Percentiles rank a stretch among this genome's conserved stretches.
Conservation (phyloP, 1,284 basidiomycete genomes). For the Fomitopsis schrenkii region DNA sequence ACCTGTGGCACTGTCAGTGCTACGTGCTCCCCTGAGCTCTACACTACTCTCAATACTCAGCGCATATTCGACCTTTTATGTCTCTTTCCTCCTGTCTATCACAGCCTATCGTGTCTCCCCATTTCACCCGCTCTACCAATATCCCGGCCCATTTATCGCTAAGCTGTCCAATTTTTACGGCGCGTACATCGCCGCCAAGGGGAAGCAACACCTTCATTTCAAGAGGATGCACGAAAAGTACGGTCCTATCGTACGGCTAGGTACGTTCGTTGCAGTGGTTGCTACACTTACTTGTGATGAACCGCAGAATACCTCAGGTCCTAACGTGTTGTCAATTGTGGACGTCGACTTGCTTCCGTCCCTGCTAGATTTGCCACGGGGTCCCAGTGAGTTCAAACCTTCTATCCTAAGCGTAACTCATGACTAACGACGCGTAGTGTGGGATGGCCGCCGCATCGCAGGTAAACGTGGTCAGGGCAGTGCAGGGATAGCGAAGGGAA, state of each 20-base stretch:
- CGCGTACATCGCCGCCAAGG: slow-evolving; percentile 11
- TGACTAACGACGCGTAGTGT: not conserved
- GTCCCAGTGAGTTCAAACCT: not conserved
- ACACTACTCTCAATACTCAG: not conserved
- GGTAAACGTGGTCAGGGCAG: not conserved
- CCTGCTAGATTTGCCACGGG: not conserved
- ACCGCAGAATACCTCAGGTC: slow-evolving; percentile 12
- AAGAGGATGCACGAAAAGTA: slow-evolving; percentile 23
- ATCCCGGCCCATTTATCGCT: slow-evolving; percentile 23
- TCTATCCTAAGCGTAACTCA: not conserved
- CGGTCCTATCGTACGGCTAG: slow-evolving; percentile 27
- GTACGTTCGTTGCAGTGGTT: slow-evolving; percentile 8
- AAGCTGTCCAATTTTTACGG: slow-evolving; percentile 22
- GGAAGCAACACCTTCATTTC: slow-evolving; percentile 22
- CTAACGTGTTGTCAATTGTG: slow-evolving; percentile 23
- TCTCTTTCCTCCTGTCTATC: slow-evolving; percentile 13
- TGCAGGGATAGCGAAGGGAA: not conserved
- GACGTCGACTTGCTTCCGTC: slow-evolving; percentile 16
- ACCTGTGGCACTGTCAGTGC: not conserved
- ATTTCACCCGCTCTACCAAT: slow-evolving; percentile 25
- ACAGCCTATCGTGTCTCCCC: slow-evolving; percentile 26
- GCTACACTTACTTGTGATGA: not conserved
- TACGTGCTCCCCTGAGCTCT: not conserved
- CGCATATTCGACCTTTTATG: not conserved
- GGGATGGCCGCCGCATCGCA: slow-evolving; percentile 1